A percentile compares a stretch with the other conserved stretches of the same genome.
Conservation (phyloP, 177 flowering plant genomes). For the Tripterygium wilfordii region DNA sequence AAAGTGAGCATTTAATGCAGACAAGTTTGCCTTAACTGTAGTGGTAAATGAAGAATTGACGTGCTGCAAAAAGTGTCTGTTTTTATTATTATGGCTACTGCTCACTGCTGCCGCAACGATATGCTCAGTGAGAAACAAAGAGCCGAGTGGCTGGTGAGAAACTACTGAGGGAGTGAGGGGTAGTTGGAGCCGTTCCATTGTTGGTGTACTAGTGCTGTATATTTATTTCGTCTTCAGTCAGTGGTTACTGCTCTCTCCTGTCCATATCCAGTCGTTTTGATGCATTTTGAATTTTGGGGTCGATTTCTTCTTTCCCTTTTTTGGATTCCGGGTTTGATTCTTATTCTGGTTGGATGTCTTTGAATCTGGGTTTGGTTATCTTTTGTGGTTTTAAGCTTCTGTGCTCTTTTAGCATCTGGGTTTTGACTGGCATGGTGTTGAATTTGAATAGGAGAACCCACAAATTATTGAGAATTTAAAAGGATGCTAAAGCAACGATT, state of each 20-base stretch:
- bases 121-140: neutral
- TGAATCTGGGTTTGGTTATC: slow-evolving; percentile 11
- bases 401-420: slow-evolving; percentile 1
- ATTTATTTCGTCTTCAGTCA: neutral
- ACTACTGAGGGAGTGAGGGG: neutral
- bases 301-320: neutral
- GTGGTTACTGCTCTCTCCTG: neutral
- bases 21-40: slow-evolving; percentile 26
- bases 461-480: slow-evolving; percentile 12
- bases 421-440: slow-evolving; percentile 2
- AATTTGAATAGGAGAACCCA: slow-evolving; percentile 6
- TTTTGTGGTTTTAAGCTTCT: slow-evolving; percentile 6
- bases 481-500: slow-evolving; percentile 21
- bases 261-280: neutral
- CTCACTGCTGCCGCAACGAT: neutral
- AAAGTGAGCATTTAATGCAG: slow-evolving; percentile 31
- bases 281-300: neutral
- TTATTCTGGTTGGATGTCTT: slow-evolving; percentile 9
- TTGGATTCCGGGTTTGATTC: neutral
- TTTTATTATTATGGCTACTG: neutral
- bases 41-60: slow-evolving; percentile 17
- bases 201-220: too few relatives aligned
- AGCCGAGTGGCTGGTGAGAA: slow-evolving; percentile 9
- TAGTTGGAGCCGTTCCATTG: slow-evolving; percentile 14
- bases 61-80: neutral